Conservation (phyloP, 768 basidiomycete genomes). For the Leccinum rimulosum region DNA sequence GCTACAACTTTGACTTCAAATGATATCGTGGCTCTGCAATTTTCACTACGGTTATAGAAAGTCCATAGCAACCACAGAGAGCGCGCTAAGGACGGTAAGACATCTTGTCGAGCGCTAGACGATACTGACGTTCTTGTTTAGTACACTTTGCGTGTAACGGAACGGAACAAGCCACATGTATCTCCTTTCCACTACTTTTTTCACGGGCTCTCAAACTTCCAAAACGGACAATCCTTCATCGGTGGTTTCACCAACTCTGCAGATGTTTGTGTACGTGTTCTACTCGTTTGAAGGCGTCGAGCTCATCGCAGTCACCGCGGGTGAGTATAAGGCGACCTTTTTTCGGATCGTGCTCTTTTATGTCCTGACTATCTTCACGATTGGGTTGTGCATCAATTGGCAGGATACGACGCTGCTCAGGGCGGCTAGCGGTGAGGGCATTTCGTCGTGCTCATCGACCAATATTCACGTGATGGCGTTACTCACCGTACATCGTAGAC, state of each 20-base stretch:
- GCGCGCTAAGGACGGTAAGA: neutral
- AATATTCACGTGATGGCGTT: neutral
- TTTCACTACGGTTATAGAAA: neutral
- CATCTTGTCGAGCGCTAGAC: neutral
- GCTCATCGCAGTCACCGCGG: too few species aligned
- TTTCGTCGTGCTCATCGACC: neutral
- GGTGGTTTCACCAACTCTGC: conserved; percentile 51
- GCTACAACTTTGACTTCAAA: too few species aligned
- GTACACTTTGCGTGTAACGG: neutral
- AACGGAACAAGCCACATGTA: neutral
- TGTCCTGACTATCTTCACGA: conserved; percentile 59
- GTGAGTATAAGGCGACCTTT: conserved; percentile 52
- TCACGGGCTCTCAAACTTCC: conserved; percentile 52
- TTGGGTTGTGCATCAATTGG: conserved; percentile 64
- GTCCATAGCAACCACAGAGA: neutral
- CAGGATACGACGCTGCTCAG: conserved; percentile 50
- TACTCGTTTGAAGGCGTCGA: too few species aligned
- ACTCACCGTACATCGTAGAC: conserved; percentile 25
- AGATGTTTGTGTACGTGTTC: too few species aligned
- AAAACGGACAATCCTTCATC: conserved; percentile 48
- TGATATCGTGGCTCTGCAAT: too few species aligned
- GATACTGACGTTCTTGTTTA: neutral
- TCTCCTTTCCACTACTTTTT: neutral
- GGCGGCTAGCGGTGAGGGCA: conserved; percentile 40
- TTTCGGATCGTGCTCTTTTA: conserved; percentile 66